phyloP scores from a whole-genome alignment of 106 monocot species.

The Acanthochlamys bracteata region DNA sequence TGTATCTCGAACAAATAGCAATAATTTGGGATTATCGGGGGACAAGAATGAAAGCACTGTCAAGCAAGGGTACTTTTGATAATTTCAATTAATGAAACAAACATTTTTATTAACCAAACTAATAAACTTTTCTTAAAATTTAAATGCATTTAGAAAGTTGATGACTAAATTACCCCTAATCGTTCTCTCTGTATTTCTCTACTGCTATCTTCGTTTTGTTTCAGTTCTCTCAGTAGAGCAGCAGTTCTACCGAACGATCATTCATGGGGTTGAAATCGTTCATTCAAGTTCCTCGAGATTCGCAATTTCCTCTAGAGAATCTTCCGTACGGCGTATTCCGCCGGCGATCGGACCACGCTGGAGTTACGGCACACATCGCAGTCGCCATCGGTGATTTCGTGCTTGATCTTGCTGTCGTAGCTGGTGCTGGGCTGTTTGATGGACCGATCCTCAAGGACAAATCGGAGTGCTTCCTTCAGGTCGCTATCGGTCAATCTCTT shows the following conservation, averaged over 20 bases:
- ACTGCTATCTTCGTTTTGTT: neutral
- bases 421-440: conserved; percentile 76
- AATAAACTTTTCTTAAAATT: no score
- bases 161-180: neutral
- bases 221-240: neutral
- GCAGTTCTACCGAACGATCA: no score
- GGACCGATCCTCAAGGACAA: conserved; percentile 52
- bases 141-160: no score
- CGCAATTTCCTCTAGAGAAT: conserved; percentile 94
- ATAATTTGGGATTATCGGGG: no score
- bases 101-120: no score
- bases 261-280: conserved; percentile 58
- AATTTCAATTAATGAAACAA: no score
- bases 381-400: conserved; percentile 90
- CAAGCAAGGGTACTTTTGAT: no score
- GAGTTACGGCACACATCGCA: conserved; percentile 38
- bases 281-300: conserved; percentile 55
- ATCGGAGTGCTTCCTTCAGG: conserved; percentile 82
- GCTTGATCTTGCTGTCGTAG: conserved; percentile 74
- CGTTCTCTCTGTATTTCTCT: neutral
- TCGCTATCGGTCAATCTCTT: conserved; percentile 1
- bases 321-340: conserved; percentile 94
- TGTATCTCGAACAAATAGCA: no score
- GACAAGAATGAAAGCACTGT: no score
- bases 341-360: conserved; percentile 8